A percentile compares a stretch with the other conserved stretches of the same genome.
Conservation (phyloP, 441 rosid genomes). For the Populus hybrid region DNA sequence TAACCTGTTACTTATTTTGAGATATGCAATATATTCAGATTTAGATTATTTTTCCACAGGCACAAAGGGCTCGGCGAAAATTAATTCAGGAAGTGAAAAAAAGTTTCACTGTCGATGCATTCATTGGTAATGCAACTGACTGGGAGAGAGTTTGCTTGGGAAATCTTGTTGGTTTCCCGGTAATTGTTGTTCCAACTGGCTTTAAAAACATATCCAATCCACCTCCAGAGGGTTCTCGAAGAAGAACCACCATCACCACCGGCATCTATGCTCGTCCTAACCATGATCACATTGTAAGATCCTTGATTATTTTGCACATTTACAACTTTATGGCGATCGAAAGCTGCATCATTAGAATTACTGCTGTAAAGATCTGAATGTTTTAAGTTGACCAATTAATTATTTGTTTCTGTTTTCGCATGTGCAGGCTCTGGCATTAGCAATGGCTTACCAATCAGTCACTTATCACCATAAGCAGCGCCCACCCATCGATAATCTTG, state of each 20-base stretch:
- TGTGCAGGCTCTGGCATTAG: constrained; percentile 79
- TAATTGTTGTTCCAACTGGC: constrained; percentile 68
- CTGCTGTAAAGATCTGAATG: neutral
- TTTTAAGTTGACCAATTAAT: neutral
- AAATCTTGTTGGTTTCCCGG: constrained; percentile 84
- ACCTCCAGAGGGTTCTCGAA: constrained; percentile 42
- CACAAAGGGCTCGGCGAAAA: constrained; percentile 77
- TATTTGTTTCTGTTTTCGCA: neutral
- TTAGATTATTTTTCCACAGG: constrained; percentile 34
- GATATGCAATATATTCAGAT: neutral
- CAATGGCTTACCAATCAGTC: constrained; percentile 83
- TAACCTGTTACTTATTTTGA: neutral
- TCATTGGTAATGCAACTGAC: constrained; percentile 79
- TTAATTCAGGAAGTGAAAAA: constrained; percentile 68
- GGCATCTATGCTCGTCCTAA: constrained; percentile 84
- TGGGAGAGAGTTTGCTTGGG: constrained; percentile 93
- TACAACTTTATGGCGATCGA: neutral
- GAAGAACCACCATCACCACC: constrained; percentile 55
- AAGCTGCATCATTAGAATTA: neutral
- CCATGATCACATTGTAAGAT: constrained; percentile 76
- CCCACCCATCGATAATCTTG: constrained; percentile 71
- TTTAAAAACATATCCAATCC: constrained; percentile 49
- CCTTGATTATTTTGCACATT: neutral
- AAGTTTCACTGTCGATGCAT: constrained; percentile 70
- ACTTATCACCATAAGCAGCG: constrained; percentile 71